These are phyloP conservation scores for Thermochaetoides thermophila DNA, from an alignment of 495 filamentous ascomycete genomes.

Conservation along the genomic window DNA sequence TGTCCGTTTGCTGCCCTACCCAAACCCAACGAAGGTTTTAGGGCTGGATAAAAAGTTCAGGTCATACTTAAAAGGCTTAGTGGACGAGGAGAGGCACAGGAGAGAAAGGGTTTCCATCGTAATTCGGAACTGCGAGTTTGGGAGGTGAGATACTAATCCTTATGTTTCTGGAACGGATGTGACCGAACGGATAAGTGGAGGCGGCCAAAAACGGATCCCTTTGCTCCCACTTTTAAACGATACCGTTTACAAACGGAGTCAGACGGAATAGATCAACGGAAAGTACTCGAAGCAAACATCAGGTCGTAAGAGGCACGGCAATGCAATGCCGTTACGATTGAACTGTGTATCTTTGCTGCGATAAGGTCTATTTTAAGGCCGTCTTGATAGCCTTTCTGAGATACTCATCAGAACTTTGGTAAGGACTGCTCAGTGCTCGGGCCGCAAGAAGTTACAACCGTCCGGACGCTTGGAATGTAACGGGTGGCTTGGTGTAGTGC, in stretches of 20 bases:
- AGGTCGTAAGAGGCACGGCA: neutral
- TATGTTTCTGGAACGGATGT: no score
- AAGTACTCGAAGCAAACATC: neutral
- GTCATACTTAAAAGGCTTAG: no score
- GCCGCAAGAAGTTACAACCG: neutral
- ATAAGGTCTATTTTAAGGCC: neutral
- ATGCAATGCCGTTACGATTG: neutral
- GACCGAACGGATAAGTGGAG: neutral
- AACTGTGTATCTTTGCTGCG: neutral
- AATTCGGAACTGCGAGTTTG: no score
- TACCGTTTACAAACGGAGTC: neutral
- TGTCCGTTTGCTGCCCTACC: no score
- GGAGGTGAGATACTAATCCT: no score
- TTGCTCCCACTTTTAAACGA: neutral
- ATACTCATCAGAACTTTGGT: neutral
- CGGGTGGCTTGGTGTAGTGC: no score
- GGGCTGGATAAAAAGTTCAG: no score
- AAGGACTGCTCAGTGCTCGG: neutral
- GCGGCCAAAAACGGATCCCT: neutral
- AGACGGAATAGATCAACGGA: neutral
- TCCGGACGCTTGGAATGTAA: neutral
- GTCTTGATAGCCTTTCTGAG: neutral
- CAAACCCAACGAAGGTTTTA: no score
- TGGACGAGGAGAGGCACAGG: no score
- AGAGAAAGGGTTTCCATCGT: no score